Evolutionary conservation across 495 filamentous ascomycete species (phyloP), one percentile per base, ranked within the genome.

Genomic region (Xylaria scruposa): DNA sequence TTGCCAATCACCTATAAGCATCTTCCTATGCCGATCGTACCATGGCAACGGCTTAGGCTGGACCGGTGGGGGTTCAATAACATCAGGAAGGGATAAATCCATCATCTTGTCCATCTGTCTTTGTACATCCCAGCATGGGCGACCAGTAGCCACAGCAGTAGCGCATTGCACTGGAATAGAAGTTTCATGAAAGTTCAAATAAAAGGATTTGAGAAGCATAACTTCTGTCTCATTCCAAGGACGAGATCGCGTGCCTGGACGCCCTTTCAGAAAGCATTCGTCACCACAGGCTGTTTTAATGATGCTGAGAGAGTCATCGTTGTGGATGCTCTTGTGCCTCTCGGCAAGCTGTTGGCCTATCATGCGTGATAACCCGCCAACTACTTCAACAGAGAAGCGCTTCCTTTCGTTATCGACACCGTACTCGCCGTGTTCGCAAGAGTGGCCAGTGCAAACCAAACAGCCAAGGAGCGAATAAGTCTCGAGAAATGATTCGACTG

Each of bases 391-490:
- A 6, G 81, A 83, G 61, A 85, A 83, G 6, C 81, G 80, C 56
- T 82, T 80, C 54, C 81, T 78, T 68, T 84, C 80, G 40, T 86
- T 86, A 15, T 84, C 79, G 12, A 78, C 72, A 64, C 82, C 81
- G n/a, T 84, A 84, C 31, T 85, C 83, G 51, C 84, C 84, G 63
- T 86, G 84, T 70, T 85, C 84, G 67, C 84, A 86, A 46, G 84
- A 84, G 70, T 86, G 81, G 54, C 82, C 82, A 56, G 82, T 82
- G 71, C 84, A 86, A 19, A 85, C 81, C 26, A 84, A 74, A 62
- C 84, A 86, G 10, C 83, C 83, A 24, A 85, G 80, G 7, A 80
- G 73, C 21, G 80, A 79, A 62, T 86, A 85, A 19, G 83, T 85
- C 38, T 79, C 82, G 8, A 86, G 68, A 13, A 78, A 73, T 19